Base-by-base conservation (phyloP, 352 stramenopile genomes). In the Globisporangium uncinulatum region DNA sequence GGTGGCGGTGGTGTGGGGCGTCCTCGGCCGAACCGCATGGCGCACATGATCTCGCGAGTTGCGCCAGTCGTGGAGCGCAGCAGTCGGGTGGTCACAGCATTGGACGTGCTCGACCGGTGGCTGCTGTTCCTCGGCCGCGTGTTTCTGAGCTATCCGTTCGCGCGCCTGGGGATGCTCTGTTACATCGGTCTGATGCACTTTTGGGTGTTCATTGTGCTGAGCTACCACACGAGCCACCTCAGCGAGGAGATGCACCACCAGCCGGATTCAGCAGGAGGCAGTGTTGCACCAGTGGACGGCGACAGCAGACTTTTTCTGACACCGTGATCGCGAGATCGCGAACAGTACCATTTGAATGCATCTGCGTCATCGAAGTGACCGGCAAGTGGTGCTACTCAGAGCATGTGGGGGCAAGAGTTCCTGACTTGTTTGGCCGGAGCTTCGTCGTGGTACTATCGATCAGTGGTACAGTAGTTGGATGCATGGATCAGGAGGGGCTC, bases 161-260 rank as follows among this genome's bases (percentile, higher is more conserved):
- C 81, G 41, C 82, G 86, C 8, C 71, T 95, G 14, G 77, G 59
- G 3, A 63, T 92, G 61, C 44, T 95, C 36, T 79, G 74, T 56
- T 95, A 95, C 72, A 62, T 95, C 19, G 56, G 73, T 58, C 62
- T 95, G 59, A 74, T 95, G 46, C 86, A 95, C 61, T 71, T 89
- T 10, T 95, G 86, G 86, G 79, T 92, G 13, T 92, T 94, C 57
- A 62, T 89, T 39, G 79, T 95, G 49, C 65, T 95, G 59, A 89
- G 80, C 59, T 92, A 94, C 66, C 86, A 95, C 67, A 95, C 86
- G 52, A 92, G 77, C 57, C 84, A 94, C 59, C 48, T 94, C 61
- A 86, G 74, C 29, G 80, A 92, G 49, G 84, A 94, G 60, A 70
- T 90, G 59, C 70, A 89, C 44, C 59, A 68, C 15, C 71, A 68